Evolutionary conservation across 768 basidiomycete species (phyloP), one percentile per base, ranked within the genome.

Genomic region (Boletus rubescentipes): DNA sequence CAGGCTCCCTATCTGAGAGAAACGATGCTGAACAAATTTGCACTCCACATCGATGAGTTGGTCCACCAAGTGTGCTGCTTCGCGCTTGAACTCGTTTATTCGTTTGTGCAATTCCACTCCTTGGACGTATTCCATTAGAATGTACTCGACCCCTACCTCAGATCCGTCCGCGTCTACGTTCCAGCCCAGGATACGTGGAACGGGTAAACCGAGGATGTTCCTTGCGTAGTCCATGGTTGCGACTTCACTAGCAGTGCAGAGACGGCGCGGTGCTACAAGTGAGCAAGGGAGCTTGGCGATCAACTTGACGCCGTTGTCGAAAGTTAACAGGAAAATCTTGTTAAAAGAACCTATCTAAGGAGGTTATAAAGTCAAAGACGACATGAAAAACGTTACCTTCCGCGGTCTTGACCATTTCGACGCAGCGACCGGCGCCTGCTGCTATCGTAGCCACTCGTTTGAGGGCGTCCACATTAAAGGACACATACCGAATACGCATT

Each of bases 191-290:
- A 74, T 61, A 15, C 53, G 57, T 8, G 73, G 71, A 29, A 65
- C 62, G 6, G 66, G 68, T 21, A 74, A 32, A 12, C 54, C 53
- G 23, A 73, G 67, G 21, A 55, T 42, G 21, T 53, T 57, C 21
- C 66, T 67, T 34, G 60, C 52, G 47, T 63, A 74, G 23, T 73
- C 61, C 56, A 73, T 66, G 4, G 73, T 74, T 14, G 72, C 73
- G 6, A 72, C 73, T 47, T 73, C 73, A 48, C 72, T 74, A 8
- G 73, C 73, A 2, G 70, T 73, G 15, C 57, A 53, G 41, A 69
- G 54, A 47, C 60, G 64, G 10, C 59, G 50, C 9, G 68, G 67
- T 1, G 65, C 70, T 18, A 66, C 66, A 5, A 72, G 39, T 14
- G 63, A 57, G 34, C 48, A 58, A 4, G 62, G 54, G 29, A 62